phyloP scores from a whole-genome alignment of 1,284 basidiomycete genomes.

The Trichosporon coremiiforme region DNA sequence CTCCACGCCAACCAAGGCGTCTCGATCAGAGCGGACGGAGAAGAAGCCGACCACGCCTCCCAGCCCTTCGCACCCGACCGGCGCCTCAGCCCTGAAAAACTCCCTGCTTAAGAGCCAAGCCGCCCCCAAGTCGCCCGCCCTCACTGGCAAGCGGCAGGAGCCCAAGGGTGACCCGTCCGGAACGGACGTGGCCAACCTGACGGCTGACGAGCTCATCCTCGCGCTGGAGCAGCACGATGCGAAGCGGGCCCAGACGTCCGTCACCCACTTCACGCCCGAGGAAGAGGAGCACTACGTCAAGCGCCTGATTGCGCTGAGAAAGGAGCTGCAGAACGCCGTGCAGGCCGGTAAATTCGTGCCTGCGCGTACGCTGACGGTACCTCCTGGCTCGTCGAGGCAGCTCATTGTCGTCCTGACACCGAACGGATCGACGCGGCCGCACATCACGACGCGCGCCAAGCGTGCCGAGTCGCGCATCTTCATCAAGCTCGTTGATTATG shows the following conservation, averaged over 20 bases:
- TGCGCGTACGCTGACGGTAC: conserved; percentile 52
- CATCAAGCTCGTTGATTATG: conserved; percentile 58
- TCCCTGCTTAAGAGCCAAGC: conserved; percentile 9
- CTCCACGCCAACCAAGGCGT: conserved; percentile 26
- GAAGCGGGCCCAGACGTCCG: conserved; percentile 50
- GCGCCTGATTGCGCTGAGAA: conserved; percentile 55
- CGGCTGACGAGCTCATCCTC: conserved; percentile 56
- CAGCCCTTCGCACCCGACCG: conserved; percentile 15
- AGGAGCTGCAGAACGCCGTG: conserved; percentile 56
- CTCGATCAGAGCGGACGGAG: neutral
- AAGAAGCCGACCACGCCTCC: neutral
- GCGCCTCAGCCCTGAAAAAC: neutral
- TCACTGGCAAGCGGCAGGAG: conserved; percentile 47
- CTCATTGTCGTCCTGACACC: conserved; percentile 59
- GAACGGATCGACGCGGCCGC: conserved; percentile 58
- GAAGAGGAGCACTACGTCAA: conserved; percentile 60
- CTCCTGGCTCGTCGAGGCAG: conserved; percentile 50
- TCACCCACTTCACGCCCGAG: conserved; percentile 53
- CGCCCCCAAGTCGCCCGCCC: conserved; percentile 42
- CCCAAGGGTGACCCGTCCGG: conserved; percentile 37
- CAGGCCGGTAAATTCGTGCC: conserved; percentile 53
- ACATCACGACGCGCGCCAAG: conserved; percentile 56
- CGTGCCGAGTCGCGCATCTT: conserved; percentile 60
- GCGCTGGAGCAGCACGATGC: conserved; percentile 58
- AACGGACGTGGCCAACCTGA: conserved; percentile 52